phyloP scores from a whole-genome alignment of 441 rosid genomes.

The Populus hybrid region DNA sequence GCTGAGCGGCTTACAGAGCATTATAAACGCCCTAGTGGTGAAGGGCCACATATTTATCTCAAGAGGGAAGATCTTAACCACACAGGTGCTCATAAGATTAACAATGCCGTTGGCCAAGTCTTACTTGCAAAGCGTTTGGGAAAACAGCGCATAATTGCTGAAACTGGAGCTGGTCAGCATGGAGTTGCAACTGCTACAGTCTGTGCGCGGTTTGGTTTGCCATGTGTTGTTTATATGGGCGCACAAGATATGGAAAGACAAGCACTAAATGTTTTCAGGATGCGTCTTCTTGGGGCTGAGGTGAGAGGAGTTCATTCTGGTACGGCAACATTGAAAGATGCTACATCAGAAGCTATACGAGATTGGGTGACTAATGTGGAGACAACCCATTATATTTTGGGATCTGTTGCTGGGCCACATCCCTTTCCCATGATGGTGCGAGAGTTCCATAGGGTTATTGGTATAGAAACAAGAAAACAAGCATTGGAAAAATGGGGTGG shows the following conservation, averaged over 20 bases:
- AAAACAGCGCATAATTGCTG: constrained; percentile 80
- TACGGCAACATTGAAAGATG: constrained; percentile 88
- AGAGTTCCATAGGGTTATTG: no score
- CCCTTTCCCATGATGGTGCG: constrained; percentile 97
- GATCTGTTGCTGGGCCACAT: constrained; percentile 96
- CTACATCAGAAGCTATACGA: constrained; percentile 89
- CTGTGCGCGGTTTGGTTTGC: constrained; percentile 83
- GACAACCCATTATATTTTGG: constrained; percentile 89
- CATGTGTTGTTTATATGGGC: constrained; percentile 85
- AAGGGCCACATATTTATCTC: constrained; percentile 78
- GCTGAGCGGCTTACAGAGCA: constrained; percentile 85
- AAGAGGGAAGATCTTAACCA: constrained; percentile 97
- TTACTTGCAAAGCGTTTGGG: constrained; percentile 85
- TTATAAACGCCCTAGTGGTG: constrained; percentile 67
- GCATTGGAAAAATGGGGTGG: no score
- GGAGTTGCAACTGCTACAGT: constrained; percentile 98
- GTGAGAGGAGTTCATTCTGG: constrained; percentile 88
- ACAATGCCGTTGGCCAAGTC: constrained; percentile 87
- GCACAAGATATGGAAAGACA: constrained; percentile 96
- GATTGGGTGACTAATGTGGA: constrained; percentile 98
- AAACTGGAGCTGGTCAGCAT: constrained; percentile 96
- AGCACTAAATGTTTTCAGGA: constrained; percentile 83
- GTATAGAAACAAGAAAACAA: no score
- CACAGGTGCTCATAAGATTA: constrained; percentile 92
- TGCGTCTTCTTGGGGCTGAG: constrained; percentile 94